Evolutionary conservation across 2,329 filamentous ascomycete genomes (phyloP).

Genomic region (Pseudogymnoascus sp.): DNA sequence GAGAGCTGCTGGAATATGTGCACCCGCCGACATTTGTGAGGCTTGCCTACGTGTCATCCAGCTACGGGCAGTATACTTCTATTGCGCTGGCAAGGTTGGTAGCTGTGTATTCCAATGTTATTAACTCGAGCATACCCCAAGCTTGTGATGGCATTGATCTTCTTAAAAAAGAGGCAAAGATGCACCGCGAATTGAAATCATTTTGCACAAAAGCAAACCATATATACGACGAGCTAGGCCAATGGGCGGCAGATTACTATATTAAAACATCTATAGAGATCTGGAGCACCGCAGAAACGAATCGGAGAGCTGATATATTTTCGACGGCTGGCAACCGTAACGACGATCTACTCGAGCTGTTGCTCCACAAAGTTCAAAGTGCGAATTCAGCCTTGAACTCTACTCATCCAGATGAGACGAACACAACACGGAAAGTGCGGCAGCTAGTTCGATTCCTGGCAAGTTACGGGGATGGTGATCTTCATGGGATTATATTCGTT

Average conservation of each 20-base stretch:
- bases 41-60: constrained; percentile 20
- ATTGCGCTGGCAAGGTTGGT: constrained; percentile 28
- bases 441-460: constrained; percentile 47
- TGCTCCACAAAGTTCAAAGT: constrained; percentile 18
- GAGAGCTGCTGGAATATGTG: constrained; percentile 37
- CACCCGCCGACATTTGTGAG: constrained; percentile 2
- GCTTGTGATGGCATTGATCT: constrained; percentile 55
- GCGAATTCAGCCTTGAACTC: constrained; percentile 15
- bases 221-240: constrained; percentile 52
- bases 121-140: constrained; percentile 44
- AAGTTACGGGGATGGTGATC: constrained; percentile 32
- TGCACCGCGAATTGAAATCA: constrained; percentile 39
- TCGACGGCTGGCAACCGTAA: constrained; percentile 27
- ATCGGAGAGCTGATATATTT: constrained; percentile 46
- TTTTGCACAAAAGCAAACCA: constrained; percentile 44
- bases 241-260: constrained; percentile 63
- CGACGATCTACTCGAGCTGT: constrained; percentile 11
- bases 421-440: constrained; percentile 39
- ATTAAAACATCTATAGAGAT: constrained; percentile 38
- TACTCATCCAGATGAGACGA: constrained; percentile 37
- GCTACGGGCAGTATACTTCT: neutral
- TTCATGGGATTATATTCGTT: constrained; percentile 58
- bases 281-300: constrained; percentile 44
- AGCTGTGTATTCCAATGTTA: constrained; percentile 36
- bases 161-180: constrained; percentile 33